phyloP scores from a whole-genome alignment of 208 protist genomes.

The Leishmania tropica region DNA sequence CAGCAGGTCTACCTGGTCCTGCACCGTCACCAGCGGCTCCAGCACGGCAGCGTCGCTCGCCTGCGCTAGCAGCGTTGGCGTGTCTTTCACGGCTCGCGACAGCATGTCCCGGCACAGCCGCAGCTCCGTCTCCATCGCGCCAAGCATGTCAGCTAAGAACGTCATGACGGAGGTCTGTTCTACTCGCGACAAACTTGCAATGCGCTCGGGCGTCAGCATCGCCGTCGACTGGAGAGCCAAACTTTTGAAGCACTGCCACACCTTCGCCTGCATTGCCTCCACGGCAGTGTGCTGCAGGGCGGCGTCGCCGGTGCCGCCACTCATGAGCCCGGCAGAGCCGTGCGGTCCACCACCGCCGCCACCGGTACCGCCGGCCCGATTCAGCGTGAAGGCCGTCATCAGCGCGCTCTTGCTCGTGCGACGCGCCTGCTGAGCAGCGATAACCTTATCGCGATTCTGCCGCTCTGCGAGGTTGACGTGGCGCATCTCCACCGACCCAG shows the following conservation, averaged over 20 bases:
- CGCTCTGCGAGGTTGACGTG: conserved; percentile 22
- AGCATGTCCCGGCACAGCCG: conserved; percentile 27
- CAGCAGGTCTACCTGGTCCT: conserved; percentile 39
- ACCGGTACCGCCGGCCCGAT: conserved; percentile 3
- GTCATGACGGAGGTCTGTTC: conserved; percentile 33
- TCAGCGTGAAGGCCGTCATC: conserved; percentile 13
- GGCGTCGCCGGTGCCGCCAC: conserved; percentile 1
- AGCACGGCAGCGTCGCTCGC: conserved; percentile 27
- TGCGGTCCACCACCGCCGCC: not conserved
- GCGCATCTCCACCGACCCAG: conserved; percentile 23
- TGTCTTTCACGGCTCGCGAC: conserved; percentile 19
- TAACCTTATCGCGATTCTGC: conserved; percentile 30
- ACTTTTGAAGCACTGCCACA: conserved; percentile 25
- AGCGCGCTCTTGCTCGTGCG: conserved; percentile 26
- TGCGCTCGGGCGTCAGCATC: conserved; percentile 17
- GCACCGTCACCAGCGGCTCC: conserved; percentile 31
- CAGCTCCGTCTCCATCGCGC: conserved; percentile 31
- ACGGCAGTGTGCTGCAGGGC: conserved; percentile 19
- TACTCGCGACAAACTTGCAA: conserved; percentile 23
- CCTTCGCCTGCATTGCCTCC: conserved; percentile 30
- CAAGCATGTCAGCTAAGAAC: conserved; percentile 27
- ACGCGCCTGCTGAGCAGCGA: conserved; percentile 28
- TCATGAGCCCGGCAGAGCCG: not conserved
- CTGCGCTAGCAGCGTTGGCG: conserved; percentile 30
- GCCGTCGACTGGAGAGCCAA: conserved; percentile 29